Base-by-base conservation (phyloP, 1,284 basidiomycete genomes). In the Apiotrichum mycotoxinovorans region DNA sequence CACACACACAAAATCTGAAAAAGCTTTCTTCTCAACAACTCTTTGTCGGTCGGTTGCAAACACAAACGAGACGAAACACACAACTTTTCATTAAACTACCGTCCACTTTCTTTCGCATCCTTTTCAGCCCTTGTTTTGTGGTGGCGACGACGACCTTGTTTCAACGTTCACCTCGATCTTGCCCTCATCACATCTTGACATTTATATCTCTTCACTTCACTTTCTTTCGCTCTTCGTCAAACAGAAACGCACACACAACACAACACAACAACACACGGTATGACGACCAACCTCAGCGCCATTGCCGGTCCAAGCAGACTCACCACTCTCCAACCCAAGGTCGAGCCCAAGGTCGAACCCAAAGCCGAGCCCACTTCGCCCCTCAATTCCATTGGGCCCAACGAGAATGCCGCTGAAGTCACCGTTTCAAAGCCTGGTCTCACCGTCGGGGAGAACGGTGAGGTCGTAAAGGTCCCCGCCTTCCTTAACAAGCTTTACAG, bases 401-500 rank as follows among this genome's bases (percentile, higher is more conserved):
- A 35, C 27, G 41, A 45, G 22, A 14, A 15, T 20, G 23, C 45
- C 38, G 8, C 30, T 5, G 60, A 40, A 33, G 54, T 56, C 4
- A 64, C 60, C 3, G 63, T 74, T n/a, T 57, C 51, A 14, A 73
- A 70, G 54, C 64, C 66, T 12, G 73, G 72, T 1, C 49, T 75
- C 47, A 71, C 65, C 41, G 66, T 76, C 22, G 73, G 72, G 44
- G 74, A 76, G 63, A 71, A 74, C 54, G 75, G 73, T 10, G 71
- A 74, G 52, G 69, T 72, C 27, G 53, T 72, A 33, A 75, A 75
- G 52, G 76, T 91, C 2, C 90, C 91, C 0, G 88, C 90, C 0
- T 97, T 97, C 71, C 81, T 95, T 18, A 91, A 92, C 78, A 97
- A 97, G 77, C 82, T 97, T 35, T 92, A 87, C 78, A 88, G 88